Conservation (phyloP, 148 eudicot species). For the Fagopyrum homotropicum region DNA sequence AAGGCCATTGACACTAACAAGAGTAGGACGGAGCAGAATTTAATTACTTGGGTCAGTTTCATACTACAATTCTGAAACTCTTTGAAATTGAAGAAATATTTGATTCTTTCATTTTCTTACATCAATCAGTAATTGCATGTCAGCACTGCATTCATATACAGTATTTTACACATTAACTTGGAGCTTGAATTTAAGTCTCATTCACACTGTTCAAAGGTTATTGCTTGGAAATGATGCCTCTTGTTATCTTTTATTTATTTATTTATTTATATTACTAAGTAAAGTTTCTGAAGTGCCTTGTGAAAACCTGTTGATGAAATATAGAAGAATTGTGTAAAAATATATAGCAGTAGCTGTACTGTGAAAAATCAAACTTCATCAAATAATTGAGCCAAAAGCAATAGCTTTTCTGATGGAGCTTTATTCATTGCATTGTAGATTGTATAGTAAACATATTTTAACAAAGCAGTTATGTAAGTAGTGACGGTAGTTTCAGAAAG, state of each 20-base stretch:
- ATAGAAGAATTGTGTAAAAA: no score
- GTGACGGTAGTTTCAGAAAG: no score
- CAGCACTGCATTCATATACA: neutral
- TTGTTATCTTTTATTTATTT: no score
- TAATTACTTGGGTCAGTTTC: conserved; percentile 54
- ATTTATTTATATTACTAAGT: neutral
- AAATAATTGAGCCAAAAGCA: no score
- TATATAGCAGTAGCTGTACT: no score
- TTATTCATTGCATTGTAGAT: no score
- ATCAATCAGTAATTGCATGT: neutral
- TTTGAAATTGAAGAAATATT: neutral
- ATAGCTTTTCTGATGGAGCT: no score
- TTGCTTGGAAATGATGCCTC: neutral
- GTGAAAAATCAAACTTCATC: no score
- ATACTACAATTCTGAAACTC: neutral
- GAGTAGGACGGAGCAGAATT: conserved; percentile 39
- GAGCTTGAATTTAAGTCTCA: neutral
- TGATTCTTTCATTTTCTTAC: neutral
- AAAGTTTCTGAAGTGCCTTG: neutral
- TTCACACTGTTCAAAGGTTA: neutral
- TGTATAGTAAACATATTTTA: no score
- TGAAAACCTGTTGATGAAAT: neutral
- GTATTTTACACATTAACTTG: neutral
- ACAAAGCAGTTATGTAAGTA: no score
- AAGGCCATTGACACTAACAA: conserved; percentile 46